Conservation (phyloP, 148 eudicot genomes). For the Nepenthes gracilis region DNA sequence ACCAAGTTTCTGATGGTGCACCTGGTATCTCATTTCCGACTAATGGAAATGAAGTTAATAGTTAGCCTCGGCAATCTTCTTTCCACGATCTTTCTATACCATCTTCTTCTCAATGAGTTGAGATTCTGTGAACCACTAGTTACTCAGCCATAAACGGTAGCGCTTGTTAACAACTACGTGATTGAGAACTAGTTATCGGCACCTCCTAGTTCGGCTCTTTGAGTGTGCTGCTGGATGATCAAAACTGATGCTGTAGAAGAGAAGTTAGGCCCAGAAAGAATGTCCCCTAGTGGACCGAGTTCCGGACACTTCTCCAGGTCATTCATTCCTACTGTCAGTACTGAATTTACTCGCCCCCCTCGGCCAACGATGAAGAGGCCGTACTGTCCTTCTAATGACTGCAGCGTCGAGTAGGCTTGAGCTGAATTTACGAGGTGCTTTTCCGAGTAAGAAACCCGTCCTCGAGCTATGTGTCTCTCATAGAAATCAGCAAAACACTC, state of each 20-base stretch:
- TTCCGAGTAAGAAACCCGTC: conserved; percentile 71
- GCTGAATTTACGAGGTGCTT: conserved; percentile 75
- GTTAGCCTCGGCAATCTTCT: no score
- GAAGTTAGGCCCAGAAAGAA: conserved; percentile 66
- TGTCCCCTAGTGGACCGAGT: conserved; percentile 86
- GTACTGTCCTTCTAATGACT: conserved; percentile 65
- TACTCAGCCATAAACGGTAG: no score
- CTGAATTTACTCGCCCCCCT: conserved; percentile 77
- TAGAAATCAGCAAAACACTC: conserved; percentile 82
- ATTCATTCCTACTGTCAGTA: conserved; percentile 82
- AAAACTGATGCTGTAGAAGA: conserved; percentile 64
- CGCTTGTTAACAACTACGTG: no score
- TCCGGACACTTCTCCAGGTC: conserved; percentile 98
- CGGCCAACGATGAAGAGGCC: conserved; percentile 74
- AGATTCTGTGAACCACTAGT: no score
- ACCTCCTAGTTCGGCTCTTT: conserved; percentile 39
- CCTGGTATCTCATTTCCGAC: no score
- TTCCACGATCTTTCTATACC: no score
- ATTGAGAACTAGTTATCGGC: conserved; percentile 42
- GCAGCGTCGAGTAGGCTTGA: conserved; percentile 65
- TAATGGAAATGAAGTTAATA: no score
- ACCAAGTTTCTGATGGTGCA: no score
- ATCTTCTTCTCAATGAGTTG: no score
- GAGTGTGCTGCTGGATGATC: conserved; percentile 79
- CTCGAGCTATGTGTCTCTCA: conserved; percentile 62